Evolutionary conservation across 2,329 filamentous ascomycete genomes (phyloP).

Genomic region (Sporothrix variecibatus): DNA sequence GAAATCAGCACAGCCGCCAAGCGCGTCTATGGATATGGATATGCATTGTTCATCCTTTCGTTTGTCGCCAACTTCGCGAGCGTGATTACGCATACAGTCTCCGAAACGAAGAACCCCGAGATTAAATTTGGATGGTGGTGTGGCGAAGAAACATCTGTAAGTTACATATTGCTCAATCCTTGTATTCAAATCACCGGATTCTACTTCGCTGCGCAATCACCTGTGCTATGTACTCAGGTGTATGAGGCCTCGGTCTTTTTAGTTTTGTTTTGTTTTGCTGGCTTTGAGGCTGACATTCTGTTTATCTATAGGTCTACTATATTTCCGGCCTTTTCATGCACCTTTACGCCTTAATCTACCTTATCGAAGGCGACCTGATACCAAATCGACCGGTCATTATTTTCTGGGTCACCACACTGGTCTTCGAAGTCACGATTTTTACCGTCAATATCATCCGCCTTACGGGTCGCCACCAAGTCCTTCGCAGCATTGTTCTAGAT

Average conservation of each 20-base stretch:
- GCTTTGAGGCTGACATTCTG: constrained; percentile 16
- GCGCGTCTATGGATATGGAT: constrained; percentile 73
- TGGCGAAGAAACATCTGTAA: constrained; percentile 55
- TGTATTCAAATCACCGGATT: no score
- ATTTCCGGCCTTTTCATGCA: constrained; percentile 31
- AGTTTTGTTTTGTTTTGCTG: neutral
- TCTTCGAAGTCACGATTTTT: constrained; percentile 73
- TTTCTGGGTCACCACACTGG: constrained; percentile 74
- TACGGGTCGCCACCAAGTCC: constrained; percentile 48
- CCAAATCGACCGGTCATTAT: constrained; percentile 78
- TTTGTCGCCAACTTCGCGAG: constrained; percentile 75
- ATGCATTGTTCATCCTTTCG: constrained; percentile 68
- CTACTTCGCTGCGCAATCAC: neutral
- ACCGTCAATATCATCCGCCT: constrained; percentile 69
- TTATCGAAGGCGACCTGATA: constrained; percentile 75
- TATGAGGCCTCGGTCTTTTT: neutral
- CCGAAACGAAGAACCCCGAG: constrained; percentile 50
- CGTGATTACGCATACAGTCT: constrained; percentile 73
- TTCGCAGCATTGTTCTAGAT: constrained; percentile 39
- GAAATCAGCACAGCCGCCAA: constrained; percentile 69
- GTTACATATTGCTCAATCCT: constrained; percentile 25
- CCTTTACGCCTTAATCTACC: constrained; percentile 35
- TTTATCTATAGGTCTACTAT: constrained; percentile 30
- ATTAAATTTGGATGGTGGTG: constrained; percentile 71
- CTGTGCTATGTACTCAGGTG: neutral